Conservation (phyloP, 176 grass and related monocot genomes). For the Cenchrus fungigraminus region DNA sequence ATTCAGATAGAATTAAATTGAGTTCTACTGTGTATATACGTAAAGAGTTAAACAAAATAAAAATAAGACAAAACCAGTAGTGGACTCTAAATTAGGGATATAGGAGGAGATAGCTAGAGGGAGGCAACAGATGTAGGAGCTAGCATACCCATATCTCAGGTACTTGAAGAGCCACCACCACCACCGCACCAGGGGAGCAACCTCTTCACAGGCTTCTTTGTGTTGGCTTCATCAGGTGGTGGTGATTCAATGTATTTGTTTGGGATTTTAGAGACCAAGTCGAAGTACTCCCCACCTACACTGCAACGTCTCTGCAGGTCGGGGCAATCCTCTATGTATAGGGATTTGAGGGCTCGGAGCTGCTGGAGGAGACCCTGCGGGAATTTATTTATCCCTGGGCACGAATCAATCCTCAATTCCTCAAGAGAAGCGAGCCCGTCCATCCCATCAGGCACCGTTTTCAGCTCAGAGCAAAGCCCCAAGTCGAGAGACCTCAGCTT, state of each 20-base stretch:
- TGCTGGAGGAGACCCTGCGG: neutral
- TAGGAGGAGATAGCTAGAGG: neutral
- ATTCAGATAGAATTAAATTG: neutral
- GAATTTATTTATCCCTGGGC: neutral
- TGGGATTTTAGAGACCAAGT: conserved; percentile 7
- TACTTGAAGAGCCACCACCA: neutral
- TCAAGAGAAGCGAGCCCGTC: neutral
- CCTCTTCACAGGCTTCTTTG: neutral
- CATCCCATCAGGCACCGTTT: neutral
- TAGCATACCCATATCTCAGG: neutral
- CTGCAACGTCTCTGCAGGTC: neutral
- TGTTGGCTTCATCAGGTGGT: neutral
- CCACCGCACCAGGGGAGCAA: neutral
- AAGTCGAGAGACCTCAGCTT: neutral
- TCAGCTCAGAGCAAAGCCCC: rapidly evolving
- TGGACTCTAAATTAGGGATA: too few relatives aligned
- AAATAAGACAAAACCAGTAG: too few relatives aligned
- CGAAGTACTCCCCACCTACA: conserved; percentile 16
- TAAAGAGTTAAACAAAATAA: neutral
- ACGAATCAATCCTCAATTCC: rapidly evolving
- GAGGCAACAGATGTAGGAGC: neutral
- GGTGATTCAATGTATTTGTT: neutral
- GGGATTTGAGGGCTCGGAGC: neutral
- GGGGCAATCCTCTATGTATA: rapidly evolving
- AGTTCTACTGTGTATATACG: neutral